Conservation (phyloP, 148 eudicot species). For the Persicaria maculosa region DNA sequence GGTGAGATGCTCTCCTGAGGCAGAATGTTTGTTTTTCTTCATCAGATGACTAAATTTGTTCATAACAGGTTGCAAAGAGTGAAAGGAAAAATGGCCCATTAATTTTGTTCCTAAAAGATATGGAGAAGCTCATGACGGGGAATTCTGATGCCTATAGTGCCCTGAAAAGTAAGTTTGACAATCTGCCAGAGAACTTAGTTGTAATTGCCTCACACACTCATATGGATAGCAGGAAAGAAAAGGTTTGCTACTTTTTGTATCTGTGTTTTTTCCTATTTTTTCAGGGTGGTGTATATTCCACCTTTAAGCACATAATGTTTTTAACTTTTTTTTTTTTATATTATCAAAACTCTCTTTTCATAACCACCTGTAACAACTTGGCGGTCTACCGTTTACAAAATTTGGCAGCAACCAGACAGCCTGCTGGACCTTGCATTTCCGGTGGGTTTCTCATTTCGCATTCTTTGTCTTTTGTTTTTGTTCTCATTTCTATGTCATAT, state of each 20-base stretch:
- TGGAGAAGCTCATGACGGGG: slow-evolving; percentile 71
- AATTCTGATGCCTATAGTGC: slow-evolving; percentile 60
- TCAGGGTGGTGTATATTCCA: not conserved
- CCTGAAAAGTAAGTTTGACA: slow-evolving; percentile 61
- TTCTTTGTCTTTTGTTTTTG: not conserved
- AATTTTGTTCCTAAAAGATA: slow-evolving; percentile 70
- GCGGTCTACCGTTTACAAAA: slow-evolving; percentile 78
- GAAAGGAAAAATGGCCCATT: slow-evolving; percentile 60
- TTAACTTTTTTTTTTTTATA: not conserved
- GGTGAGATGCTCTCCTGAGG: too few species aligned
- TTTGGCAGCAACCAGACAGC: slow-evolving; percentile 88
- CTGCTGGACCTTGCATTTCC: slow-evolving; percentile 74
- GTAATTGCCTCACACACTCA: slow-evolving; percentile 86
- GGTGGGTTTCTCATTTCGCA: slow-evolving; percentile 31
- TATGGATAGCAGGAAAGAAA: slow-evolving; percentile 77
- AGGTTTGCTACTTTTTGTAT: slow-evolving; percentile 35
- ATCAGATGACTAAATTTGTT: not conserved
- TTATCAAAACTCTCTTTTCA: slow-evolving; percentile 1
- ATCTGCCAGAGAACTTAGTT: slow-evolving; percentile 62
- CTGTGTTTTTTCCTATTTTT: not conserved
- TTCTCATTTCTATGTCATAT: not conserved
- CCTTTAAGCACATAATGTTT: not conserved
- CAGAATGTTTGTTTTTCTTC: not conserved
- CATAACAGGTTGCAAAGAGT: slow-evolving; percentile 48
- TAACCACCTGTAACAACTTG: slow-evolving; percentile 59